Conservation (phyloP, 176 grass and related monocot genomes). For the Echinochloa phyllopogon region DNA sequence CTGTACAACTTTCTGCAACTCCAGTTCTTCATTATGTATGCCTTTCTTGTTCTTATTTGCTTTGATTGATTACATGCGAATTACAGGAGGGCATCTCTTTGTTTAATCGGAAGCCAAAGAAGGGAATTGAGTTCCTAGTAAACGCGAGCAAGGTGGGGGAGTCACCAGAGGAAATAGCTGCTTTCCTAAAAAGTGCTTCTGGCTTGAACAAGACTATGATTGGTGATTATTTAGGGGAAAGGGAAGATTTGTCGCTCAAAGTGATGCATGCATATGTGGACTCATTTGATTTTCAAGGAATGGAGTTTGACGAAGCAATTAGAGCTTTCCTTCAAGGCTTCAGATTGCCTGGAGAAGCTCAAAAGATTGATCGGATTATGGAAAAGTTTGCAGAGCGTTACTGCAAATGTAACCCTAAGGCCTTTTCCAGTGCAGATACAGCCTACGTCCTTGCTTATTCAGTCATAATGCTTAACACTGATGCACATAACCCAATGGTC, state of each 20-base stretch:
- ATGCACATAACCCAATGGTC: slow-evolving; percentile 97
- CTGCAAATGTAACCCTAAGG: slow-evolving; percentile 96
- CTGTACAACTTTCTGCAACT: slow-evolving; percentile 14
- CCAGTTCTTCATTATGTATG: slow-evolving; percentile 20
- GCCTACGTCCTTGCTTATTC: slow-evolving; percentile 99
- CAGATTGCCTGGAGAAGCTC: slow-evolving; percentile 96
- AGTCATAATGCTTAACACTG: slow-evolving; percentile 97
- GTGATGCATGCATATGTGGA: slow-evolving; percentile 99
- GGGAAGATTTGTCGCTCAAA: slow-evolving; percentile 91
- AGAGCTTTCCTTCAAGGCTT: slow-evolving; percentile 90
- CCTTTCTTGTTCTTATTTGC: slow-evolving; percentile 40
- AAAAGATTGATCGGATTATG: slow-evolving; percentile 98
- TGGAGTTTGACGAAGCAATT: slow-evolving; percentile 97
- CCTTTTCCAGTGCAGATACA: slow-evolving; percentile 97
- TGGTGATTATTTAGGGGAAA: slow-evolving; percentile 98
- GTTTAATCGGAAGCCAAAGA: slow-evolving; percentile 97
- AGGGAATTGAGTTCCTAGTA: slow-evolving; percentile 94
- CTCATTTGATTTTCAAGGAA: slow-evolving; percentile 92
- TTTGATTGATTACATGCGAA: slow-evolving; percentile 40
- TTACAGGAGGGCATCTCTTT: slow-evolving; percentile 93
- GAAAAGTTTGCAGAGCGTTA: slow-evolving; percentile 97
- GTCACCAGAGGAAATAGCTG: slow-evolving; percentile 84
- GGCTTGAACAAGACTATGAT: slow-evolving; percentile 97
- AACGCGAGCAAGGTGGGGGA: slow-evolving; percentile 91
- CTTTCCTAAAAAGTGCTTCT: slow-evolving; percentile 85